These are phyloP conservation scores for Agapanthus africanus DNA, from an alignment of 106 monocot genomes.

Conservation along the genomic window DNA sequence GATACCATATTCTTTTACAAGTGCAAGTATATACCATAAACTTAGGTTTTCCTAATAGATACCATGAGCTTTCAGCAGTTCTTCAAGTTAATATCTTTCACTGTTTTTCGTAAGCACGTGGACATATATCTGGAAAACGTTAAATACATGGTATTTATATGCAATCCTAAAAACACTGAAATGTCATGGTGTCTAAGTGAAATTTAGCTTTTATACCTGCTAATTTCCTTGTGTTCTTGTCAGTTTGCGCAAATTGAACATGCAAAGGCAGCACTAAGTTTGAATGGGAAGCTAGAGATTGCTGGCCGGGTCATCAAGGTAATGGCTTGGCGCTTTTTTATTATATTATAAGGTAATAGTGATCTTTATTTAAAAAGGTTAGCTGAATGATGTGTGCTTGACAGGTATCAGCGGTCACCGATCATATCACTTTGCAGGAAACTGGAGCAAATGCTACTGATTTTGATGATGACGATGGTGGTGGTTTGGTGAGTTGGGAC, in stretches of 20 bases:
- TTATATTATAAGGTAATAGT: not conserved
- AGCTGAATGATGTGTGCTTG: not conserved
- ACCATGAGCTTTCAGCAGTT: too few species aligned
- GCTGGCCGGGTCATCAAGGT: slow-evolving; percentile 73
- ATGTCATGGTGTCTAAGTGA: too few species aligned
- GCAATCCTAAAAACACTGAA: too few species aligned
- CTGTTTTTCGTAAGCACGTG: too few species aligned
- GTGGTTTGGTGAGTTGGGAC: slow-evolving; percentile 61
- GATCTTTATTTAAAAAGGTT: not conserved
- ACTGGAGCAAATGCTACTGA: slow-evolving; percentile 54
- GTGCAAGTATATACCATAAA: too few species aligned
- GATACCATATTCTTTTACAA: too few species aligned
- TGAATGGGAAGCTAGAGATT: slow-evolving; percentile 82
- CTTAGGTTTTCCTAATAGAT: too few species aligned
- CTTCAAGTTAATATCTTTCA: too few species aligned
- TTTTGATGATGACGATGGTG: slow-evolving; percentile 90
- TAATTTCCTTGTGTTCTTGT: not conserved
- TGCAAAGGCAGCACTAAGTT: slow-evolving; percentile 64
- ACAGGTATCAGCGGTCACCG: slow-evolving; percentile 75
- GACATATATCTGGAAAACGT: too few species aligned
- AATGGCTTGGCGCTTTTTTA: not conserved
- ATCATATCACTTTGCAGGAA: slow-evolving; percentile 54
- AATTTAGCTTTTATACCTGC: too few species aligned
- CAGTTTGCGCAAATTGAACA: slow-evolving; percentile 72
- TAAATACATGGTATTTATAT: too few species aligned